Percentiles rank a stretch among this genome's conserved stretches.
Evolutionary conservation across 2,329 filamentous ascomycete genomes (phyloP).

Genomic region (Alternaria postmessia): DNA sequence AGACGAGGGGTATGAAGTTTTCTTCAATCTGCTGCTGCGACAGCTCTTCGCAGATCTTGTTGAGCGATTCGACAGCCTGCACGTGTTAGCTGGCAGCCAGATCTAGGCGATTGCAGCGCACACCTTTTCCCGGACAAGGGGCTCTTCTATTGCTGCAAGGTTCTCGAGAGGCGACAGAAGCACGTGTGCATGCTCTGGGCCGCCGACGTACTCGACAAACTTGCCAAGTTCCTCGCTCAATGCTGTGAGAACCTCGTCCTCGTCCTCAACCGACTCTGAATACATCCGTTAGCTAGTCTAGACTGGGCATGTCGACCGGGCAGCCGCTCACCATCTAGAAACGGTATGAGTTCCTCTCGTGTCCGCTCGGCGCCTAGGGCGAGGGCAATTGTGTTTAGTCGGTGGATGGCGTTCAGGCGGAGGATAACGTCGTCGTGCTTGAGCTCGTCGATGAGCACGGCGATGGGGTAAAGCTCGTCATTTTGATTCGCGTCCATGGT

Average conservation of each 20-base stretch:
- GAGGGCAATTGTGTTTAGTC: conserved; percentile 96
- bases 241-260: conserved; percentile 97
- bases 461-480: conserved; percentile 99
- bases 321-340: conserved; percentile 84
- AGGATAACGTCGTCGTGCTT: conserved; percentile 99
- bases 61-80: conserved; percentile 96
- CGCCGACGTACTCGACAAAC: conserved; percentile 98
- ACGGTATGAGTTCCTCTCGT: conserved; percentile 97
- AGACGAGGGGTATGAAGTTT: conserved; percentile 93
- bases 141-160: conserved; percentile 97
- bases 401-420: conserved; percentile 97
- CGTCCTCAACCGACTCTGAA: conserved; percentile 96
- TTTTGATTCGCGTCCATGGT: conserved; percentile 91
- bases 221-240: conserved; percentile 95
- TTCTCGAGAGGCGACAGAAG: conserved; percentile 97
- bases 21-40: conserved; percentile 94
- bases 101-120: conserved; percentile 2
- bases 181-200: conserved; percentile 91
- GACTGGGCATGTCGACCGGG: not conserved
- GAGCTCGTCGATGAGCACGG: conserved; percentile 98
- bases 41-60: conserved; percentile 96
- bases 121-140: conserved; percentile 97
- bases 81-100: conserved; percentile 39
- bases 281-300: conserved; percentile 43
- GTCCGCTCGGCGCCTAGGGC: conserved; percentile 95